Evolutionary conservation across 306 rosid species (phyloP).

Genomic region (Trifolium repens): DNA sequence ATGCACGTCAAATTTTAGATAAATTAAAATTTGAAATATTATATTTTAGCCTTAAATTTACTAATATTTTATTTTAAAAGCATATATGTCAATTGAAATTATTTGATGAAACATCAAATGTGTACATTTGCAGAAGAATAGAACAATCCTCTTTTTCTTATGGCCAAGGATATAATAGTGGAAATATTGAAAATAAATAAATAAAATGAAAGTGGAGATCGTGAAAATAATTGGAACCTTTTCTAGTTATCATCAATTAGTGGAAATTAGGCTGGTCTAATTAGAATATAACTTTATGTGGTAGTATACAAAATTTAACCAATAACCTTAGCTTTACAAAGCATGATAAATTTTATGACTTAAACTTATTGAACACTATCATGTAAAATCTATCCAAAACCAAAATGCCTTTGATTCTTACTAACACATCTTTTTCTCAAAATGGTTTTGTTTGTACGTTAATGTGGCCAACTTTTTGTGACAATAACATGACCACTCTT

Average conservation of each 20-base stretch:
- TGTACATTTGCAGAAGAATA: no score
- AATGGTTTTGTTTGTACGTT: slow-evolving; percentile 31
- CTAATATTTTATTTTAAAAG: no score
- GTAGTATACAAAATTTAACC: slow-evolving; percentile 53
- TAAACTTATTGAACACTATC: slow-evolving; percentile 45
- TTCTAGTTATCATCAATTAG: slow-evolving; percentile 61
- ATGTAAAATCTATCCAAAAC: slow-evolving; percentile 26
- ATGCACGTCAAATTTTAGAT: no score
- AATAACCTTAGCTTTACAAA: slow-evolving; percentile 53
- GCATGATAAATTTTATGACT: slow-evolving; percentile 47
- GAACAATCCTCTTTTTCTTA: background rate
- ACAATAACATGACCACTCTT: background rate
- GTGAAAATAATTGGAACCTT: slow-evolving; percentile 40
- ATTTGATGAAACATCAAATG: no score
- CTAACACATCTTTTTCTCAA: slow-evolving; percentile 33
- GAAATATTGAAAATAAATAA: background rate
- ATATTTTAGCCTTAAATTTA: no score
- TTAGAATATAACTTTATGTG: slow-evolving; percentile 62
- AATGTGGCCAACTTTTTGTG: slow-evolving; percentile 34
- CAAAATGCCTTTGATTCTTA: slow-evolving; percentile 43
- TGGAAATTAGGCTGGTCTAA: slow-evolving; percentile 88
- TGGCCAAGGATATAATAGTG: background rate
- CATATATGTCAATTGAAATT: no score
- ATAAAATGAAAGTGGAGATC: slow-evolving; percentile 47
- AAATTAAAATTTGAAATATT: no score